Evolutionary conservation across 2,329 filamentous ascomycete genomes (phyloP), one percentile per base, ranked within the genome.

Genomic region (Tolypocladium endophyticum): DNA sequence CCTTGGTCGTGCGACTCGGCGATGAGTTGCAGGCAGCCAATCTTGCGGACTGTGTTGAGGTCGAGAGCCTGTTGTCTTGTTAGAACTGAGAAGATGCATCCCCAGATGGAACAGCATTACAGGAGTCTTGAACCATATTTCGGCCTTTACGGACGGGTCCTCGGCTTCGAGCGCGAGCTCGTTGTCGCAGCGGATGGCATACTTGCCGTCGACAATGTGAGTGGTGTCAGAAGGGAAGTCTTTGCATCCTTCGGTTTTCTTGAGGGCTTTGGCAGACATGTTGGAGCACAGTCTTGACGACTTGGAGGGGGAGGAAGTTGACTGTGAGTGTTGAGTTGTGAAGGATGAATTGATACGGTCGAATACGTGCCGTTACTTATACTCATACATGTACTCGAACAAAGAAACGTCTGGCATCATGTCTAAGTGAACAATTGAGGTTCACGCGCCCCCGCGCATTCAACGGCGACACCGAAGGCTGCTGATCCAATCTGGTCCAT

Each of bases 1-100:
- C 61, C 61, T 14, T 62, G 62, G 43, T 63, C 62, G 43, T 61
- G 62, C 35, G 62, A 62, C 39, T 63, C 61, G 11, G 59, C 59
- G 25, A 58, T 38, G 45, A 63, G 57, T 64, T 65, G n/a, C 41
- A 61, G 12, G 39, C 57, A 25, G 55, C n/a, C 25, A 8, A 56
- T 56, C 18, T 43, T 56, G 55, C 18, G 55, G 28, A 56, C 43
- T 12, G 55, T 56, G 18, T n/a, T 38, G 28, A 33, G 25, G 55
- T 43, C 38, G 16, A 56, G 36, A 14, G 55, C 55, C 55, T 56
- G n/a, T 18, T 3, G 5, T 18, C 35, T 3, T 20, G 50, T 53
- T 3, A 53, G 50, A 18, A 2, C 30, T 5, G 18, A 1, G 20
- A n/a, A 9, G 12, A n/a, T 20, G 50, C 35, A 2, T 12, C 6